Conservation (phyloP, 2,329 filamentous ascomycete species). For the Trichoderma sp. region DNA sequence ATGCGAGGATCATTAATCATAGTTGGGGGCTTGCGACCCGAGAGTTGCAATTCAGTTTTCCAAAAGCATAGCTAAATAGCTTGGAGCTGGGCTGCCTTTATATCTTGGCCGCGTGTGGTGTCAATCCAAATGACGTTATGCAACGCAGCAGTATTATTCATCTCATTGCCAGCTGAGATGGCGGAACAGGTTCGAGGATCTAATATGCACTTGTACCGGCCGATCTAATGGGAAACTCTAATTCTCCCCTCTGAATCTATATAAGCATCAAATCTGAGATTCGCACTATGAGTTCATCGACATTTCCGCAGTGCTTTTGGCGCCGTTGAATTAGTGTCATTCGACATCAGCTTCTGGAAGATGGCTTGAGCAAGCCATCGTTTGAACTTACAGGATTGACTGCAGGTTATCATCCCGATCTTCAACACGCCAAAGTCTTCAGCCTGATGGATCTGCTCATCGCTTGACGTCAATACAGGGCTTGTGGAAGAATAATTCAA, state of each 20-base stretch:
- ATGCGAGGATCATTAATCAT: background rate
- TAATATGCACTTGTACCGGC: background rate
- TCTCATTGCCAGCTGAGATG: background rate
- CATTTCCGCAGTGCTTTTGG: background rate
- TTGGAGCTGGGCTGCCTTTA: background rate
- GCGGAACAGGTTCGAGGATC: background rate
- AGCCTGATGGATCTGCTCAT: background rate
- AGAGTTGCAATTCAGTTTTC: background rate
- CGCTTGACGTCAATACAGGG: no score
- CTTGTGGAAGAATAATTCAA: background rate
- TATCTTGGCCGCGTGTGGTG: background rate
- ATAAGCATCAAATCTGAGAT: background rate
- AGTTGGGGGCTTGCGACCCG: background rate
- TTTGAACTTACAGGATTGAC: background rate
- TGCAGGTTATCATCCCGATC: background rate
- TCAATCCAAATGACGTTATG: background rate
- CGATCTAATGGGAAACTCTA: background rate
- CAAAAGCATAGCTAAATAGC: no score
- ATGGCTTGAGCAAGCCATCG: background rate
- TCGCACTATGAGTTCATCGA: background rate
- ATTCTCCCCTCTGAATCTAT: background rate
- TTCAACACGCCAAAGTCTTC: background rate
- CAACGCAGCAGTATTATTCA: background rate
- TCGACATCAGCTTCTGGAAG: background rate
- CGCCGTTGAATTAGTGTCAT: background rate